Base-by-base conservation (phyloP, 768 basidiomycete genomes). In the Lyophyllum atratum region DNA sequence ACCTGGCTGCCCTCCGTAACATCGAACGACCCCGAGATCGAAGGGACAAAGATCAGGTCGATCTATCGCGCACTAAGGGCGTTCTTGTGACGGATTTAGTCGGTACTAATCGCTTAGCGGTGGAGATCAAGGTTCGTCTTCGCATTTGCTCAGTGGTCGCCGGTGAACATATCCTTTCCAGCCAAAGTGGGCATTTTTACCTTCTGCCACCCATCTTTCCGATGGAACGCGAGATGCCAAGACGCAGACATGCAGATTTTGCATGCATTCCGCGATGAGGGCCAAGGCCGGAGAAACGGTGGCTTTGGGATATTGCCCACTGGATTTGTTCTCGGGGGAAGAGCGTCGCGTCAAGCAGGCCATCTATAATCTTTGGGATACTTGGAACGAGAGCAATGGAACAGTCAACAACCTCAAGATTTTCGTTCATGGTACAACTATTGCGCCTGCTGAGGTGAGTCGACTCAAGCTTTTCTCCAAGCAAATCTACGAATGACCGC, bases 151-250 rank as follows among this genome's bases (percentile, higher is more conserved):
- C 44, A 24, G 52, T 33, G 56, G 34, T 25, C 29, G 26, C 28
- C 49, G 34, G 47, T 24, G 21, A 31, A 12, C 2, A 51, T 10
- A 2, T 45, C 34, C 28, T 47, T 15, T 28, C 25, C 67, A 97
- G 96, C 96, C 96, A 29, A 99, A 99, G 78, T 99, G 96, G 95
- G 93, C 87, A 3, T 97, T 99, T 71, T 72, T 98, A 37, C 94
- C 96, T 2, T 79, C 76, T 29, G 66, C 80, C 5, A 61, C 65
- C 2, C 80, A 88, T 70, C 76, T 95, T 34, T 89, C 93, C 6
- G 63, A 76, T 3, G 72, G 74, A 37, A 89, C 87, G 1, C 76
- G 70, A 14, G 57, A 65, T 1, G 71, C 85, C 62, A 98, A 98
- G 77, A 77, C 77, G 7, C 73, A 71, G 37, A 87, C 90, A 15